Conservation (phyloP, 805 yeast genomes). For the Dipodascopsis tothii region DNA sequence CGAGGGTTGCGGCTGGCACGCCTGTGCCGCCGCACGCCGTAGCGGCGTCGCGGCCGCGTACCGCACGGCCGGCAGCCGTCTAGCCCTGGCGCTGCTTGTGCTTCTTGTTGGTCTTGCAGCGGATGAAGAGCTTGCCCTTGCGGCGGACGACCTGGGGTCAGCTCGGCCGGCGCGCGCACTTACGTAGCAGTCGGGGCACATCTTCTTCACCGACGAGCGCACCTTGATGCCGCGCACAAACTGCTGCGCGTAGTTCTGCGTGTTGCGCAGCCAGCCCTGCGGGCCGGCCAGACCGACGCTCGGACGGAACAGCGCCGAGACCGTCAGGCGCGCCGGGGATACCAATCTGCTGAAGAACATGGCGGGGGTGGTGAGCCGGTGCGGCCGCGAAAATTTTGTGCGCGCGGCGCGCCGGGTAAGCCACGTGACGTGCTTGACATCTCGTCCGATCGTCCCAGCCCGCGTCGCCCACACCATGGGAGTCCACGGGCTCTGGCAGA, state of each 20-base stretch:
- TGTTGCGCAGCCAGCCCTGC: not conserved
- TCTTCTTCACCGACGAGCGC: constrained; percentile 85
- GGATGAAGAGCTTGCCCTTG: constrained; percentile 88
- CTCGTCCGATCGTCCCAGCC: too few relatives aligned
- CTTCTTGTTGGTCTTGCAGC: constrained; percentile 85
- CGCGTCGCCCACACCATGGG: constrained; percentile 64
- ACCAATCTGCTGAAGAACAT: not conserved
- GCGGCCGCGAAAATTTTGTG: too few relatives aligned
- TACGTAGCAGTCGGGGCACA: constrained; percentile 79
- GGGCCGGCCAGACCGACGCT: not conserved
- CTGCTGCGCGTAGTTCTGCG: not conserved
- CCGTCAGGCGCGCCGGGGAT: not conserved
- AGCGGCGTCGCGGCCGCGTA: too few relatives aligned
- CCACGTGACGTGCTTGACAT: too few relatives aligned
- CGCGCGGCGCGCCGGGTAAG: too few relatives aligned
- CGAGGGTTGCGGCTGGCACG: too few relatives aligned
- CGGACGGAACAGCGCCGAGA: not conserved
- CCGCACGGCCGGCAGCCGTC: too few relatives aligned
- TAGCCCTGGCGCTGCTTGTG: constrained; percentile 78
- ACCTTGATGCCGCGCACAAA: constrained; percentile 71
- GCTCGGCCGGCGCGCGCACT: constrained; percentile 18
- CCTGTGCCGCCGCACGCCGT: too few relatives aligned
- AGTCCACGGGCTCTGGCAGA: constrained; percentile 89
- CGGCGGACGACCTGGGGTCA: constrained; percentile 65
- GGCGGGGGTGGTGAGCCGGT: not conserved